Base-by-base conservation (phyloP, 2,329 filamentous ascomycete genomes). In the Alternaria gansuensis region DNA sequence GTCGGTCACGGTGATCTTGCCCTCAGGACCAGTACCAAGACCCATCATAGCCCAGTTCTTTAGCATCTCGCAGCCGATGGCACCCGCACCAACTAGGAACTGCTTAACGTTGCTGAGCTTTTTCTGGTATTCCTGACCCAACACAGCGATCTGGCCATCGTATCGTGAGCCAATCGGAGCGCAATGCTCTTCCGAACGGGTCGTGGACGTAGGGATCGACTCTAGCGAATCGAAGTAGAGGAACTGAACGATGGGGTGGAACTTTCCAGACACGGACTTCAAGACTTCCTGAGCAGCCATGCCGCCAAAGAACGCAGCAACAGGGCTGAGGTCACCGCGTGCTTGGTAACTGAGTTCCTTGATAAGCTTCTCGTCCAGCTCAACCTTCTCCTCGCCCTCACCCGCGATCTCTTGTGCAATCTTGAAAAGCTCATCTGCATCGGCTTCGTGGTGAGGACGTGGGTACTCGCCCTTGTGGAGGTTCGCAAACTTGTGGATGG, bases 41-140 rank as follows among this genome's bases (percentile, higher is more conserved):
- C 95, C 95, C 77, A 98, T 96, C 93, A 99, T 96, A 34, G 96
- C 94, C 93, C 95, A 99, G 79, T 98, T 98, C 87, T 99, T 99
- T 68, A 99, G 82, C 90, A 98, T 99, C 76, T 99, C 95, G 74
- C 95, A 99, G 44, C 95, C 95, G 77, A 99, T 99, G 64, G 96
- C 95, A 71, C 95, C 95, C 45, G 95, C 92, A 68, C 95, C 95
- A 57, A 99, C 95, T 54, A 99, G 84, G 82, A 99, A 99, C 71
- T 98, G 88, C 73, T 89, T 95, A 62, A 95, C 80, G 71, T 97
- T 96, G 60, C 90, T 87, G 67, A 99, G 86, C 83, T 97, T 97
- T 51, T 97, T 90, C 79, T 99, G 95, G 79, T 89, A 99, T 64
- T 97, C 91, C 71, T 87, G 90, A 62, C 95, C 95, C 67, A 99